Evolutionary conservation across 2,329 filamentous ascomycete species (phyloP).

Genomic region (Fusarium sp.): DNA sequence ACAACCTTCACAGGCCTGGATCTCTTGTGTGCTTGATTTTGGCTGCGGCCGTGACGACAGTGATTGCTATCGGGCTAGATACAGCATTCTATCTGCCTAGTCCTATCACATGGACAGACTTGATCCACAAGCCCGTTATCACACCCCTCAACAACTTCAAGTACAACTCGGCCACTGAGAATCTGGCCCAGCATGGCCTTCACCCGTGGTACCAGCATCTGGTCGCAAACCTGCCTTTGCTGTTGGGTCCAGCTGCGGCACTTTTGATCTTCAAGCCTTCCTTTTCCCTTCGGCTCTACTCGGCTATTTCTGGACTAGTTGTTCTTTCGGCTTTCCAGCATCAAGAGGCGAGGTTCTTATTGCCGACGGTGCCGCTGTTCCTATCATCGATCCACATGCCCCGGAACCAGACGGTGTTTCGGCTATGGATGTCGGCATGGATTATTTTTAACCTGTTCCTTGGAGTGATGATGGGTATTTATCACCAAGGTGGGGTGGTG

Average conservation of each 20-base stretch:
- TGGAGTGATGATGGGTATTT: conserved; percentile 81
- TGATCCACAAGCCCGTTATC: conserved; percentile 75
- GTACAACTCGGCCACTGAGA: conserved; percentile 78
- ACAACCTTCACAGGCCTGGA: conserved; percentile 58
- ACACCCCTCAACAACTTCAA: conserved; percentile 82
- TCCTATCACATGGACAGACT: conserved; percentile 72
- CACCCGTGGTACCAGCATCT: conserved; percentile 85
- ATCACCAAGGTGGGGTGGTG: conserved; percentile 83
- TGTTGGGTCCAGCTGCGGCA: conserved; percentile 76
- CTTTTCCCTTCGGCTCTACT: conserved; percentile 72
- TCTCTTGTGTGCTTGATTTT: conserved; percentile 72
- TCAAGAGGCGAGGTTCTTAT: conserved; percentile 82
- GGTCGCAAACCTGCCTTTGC: conserved; percentile 74
- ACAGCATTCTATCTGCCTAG: conserved; percentile 82
- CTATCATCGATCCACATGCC: conserved; percentile 79
- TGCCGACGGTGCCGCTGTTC: conserved; percentile 81
- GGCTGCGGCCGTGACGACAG: conserved; percentile 74
- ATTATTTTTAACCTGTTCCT: conserved; percentile 76
- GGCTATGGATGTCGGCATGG: conserved; percentile 72
- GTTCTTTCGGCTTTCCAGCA: conserved; percentile 81
- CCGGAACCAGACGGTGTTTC: conserved; percentile 59
- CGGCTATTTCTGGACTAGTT: conserved; percentile 77
- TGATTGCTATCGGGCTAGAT: conserved; percentile 82
- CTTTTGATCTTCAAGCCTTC: conserved; percentile 70
- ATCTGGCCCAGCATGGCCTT: conserved; percentile 80